Evolutionary conservation across 805 yeast species (phyloP), one percentile per base, ranked within the genome.

Genomic region (Monosporozyma siamensis): DNA sequence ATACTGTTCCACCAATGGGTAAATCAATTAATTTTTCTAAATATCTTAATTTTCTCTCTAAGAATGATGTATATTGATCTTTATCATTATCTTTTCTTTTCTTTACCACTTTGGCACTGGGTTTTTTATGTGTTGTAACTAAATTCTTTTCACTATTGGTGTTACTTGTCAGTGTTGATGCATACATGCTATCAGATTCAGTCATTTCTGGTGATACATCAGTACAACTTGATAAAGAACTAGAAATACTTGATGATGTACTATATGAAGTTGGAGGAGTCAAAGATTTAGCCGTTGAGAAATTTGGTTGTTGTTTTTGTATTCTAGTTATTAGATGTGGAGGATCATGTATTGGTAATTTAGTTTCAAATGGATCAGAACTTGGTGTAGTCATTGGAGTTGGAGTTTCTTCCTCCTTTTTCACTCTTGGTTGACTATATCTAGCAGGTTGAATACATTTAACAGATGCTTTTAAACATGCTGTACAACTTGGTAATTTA

Each of bases 381-480:
- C n/a, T n/a, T n/a, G n/a, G n/a, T n/a, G n/a, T n/a, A n/a, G n/a
- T n/a, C n/a, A n/a, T n/a, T n/a, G n/a, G n/a, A n/a, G n/a, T n/a
- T n/a, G n/a, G n/a, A n/a, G n/a, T n/a, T n/a, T n/a, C n/a, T n/a
- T n/a, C n/a, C n/a, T 23, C 2, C 24, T 12, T 17, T 12, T 23
- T 8, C 27, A 20, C 9, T 38, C 40, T 25, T 18, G 14, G 4
- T 10, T 22, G n/a, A 24, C 26, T 26, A 48, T 78, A 78, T 40
- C 77, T 69, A 4, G 74, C 78, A 0, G 87, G 87, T 55, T 79
- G 81, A 6, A 78, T 66, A 56, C 86, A 79, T 45, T 70, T 63
- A 6, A 71, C 77, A 25, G 75, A 77, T 1, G 84, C 80, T 52
- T 77, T 77, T 42, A 78, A 61, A 61, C 86, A 80, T 34, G 78